A percentile compares a stretch with the other conserved stretches of the same genome.
phyloP scores from a whole-genome alignment of 2,329 filamentous ascomycete species.

The Diplocarpon rosae region DNA sequence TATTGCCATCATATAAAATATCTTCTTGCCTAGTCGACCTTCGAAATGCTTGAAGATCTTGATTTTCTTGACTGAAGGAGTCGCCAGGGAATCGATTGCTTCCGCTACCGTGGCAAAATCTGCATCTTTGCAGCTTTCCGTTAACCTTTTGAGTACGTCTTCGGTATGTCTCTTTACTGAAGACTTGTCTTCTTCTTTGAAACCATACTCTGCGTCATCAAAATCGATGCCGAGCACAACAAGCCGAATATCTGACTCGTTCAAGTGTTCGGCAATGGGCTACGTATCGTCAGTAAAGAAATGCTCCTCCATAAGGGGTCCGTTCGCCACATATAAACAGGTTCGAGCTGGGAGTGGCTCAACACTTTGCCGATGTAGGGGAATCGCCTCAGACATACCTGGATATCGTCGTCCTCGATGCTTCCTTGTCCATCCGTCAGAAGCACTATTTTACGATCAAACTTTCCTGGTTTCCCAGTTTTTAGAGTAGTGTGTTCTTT shows the following conservation, averaged over 20 bases:
- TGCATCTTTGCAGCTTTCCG: conserved; percentile 55
- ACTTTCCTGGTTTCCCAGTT: conserved; percentile 46
- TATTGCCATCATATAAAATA: background rate
- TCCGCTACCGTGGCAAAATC: conserved; percentile 76
- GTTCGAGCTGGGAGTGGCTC: no score
- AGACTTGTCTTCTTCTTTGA: conserved; percentile 83
- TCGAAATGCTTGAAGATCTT: conserved; percentile 70
- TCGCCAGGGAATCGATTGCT: conserved; percentile 69
- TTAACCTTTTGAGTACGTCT: conserved; percentile 49
- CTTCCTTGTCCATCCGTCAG: conserved; percentile 69
- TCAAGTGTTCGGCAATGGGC: conserved; percentile 61
- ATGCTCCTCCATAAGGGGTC: background rate
- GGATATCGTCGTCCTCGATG: conserved; percentile 62
- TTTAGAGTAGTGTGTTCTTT: conserved; percentile 60
- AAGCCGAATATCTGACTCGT: conserved; percentile 65
- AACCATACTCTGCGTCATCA: conserved; percentile 79
- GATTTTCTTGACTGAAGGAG: conserved; percentile 65
- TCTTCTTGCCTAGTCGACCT: conserved; percentile 48
- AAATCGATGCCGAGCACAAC: conserved; percentile 86
- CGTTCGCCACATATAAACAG: background rate
- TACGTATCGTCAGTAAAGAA: conserved; percentile 25
- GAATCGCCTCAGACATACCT: conserved; percentile 19
- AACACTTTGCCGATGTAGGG: background rate
- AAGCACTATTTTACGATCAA: conserved; percentile 67
- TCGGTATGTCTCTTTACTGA: conserved; percentile 67